Conservation (phyloP, 148 eudicot genomes). For the Agrostemma githago region DNA sequence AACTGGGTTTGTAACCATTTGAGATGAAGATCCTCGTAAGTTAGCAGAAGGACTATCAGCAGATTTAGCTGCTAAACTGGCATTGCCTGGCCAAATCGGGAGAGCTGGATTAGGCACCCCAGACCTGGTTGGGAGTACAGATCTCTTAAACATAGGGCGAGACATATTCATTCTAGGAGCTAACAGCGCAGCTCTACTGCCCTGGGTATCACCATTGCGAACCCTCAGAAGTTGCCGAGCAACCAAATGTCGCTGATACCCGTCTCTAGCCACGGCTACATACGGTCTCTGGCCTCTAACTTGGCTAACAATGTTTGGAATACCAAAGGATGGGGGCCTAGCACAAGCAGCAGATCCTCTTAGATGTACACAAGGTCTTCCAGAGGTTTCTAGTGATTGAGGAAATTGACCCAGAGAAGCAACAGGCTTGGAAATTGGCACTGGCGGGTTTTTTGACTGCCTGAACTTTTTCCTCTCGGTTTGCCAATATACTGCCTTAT, state of each 20-base stretch:
- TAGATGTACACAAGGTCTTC: constrained; percentile 2
- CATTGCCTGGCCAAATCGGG: constrained; percentile 15
- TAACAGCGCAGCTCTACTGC: constrained; percentile 21
- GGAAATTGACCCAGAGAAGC: constrained; percentile 17
- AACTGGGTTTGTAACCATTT: constrained; percentile 5
- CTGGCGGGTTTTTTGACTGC: constrained; percentile 31
- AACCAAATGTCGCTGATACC: constrained; percentile 32
- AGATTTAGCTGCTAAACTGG: constrained; percentile 12
- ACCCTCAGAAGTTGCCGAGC: constrained; percentile 25
- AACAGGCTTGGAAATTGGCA: constrained; percentile 23
- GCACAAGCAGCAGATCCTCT: constrained; percentile 20
- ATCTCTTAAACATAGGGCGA: constrained; percentile 32
- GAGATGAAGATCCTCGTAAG: constrained; percentile 17
- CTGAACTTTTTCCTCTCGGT: constrained; percentile 37
- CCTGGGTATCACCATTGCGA: constrained; percentile 15
- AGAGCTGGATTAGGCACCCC: constrained; percentile 18
- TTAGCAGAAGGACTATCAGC: constrained; percentile 11
- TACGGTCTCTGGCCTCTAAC: constrained; percentile 29
- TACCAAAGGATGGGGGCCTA: constrained; percentile 23
- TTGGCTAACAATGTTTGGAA: constrained; percentile 31
- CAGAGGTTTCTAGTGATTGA: constrained; percentile 10
- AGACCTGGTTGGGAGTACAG: constrained; percentile 14
- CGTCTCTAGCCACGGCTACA: constrained; percentile 27
- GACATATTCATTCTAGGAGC: constrained; percentile 25
- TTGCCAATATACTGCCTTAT: constrained; percentile 62